Conservation (phyloP, 2,329 filamentous ascomycete species). For the Fonsecaea pedrosoi region DNA sequence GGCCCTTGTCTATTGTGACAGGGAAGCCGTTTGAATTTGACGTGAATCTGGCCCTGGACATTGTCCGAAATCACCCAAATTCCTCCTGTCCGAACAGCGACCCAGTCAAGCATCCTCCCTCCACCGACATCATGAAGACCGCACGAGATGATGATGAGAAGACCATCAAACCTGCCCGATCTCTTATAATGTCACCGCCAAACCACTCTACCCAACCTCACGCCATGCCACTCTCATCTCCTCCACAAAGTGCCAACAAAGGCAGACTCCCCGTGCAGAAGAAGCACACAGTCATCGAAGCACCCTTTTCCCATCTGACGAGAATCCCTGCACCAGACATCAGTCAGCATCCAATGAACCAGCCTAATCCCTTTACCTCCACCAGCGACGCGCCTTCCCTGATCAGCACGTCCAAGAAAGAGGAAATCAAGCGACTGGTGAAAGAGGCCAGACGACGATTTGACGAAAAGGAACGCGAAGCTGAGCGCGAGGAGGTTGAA, state of each 20-base stretch:
- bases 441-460: slow-evolving; percentile 16
- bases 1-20: slow-evolving; percentile 34
- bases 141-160: slow-evolving; percentile 25
- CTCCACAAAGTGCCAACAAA: background rate
- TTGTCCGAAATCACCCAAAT: slow-evolving; percentile 22
- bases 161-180: slow-evolving; percentile 17
- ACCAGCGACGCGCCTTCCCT: slow-evolving; percentile 33
- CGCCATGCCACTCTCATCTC: slow-evolving; percentile 9
- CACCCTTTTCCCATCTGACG: slow-evolving; percentile 28
- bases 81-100: slow-evolving; percentile 10
- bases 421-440: slow-evolving; percentile 33
- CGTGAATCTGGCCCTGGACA: slow-evolving; percentile 27
- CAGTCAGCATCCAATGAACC: slow-evolving; percentile 35
- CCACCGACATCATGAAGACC: slow-evolving; percentile 7
- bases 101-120: slow-evolving; percentile 12
- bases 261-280: background rate
- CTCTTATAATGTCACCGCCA: slow-evolving; percentile 13
- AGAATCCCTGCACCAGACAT: slow-evolving; percentile 34
- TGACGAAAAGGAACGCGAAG: slow-evolving; percentile 23
- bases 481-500: slow-evolving; percentile 21
- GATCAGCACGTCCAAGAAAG: slow-evolving; percentile 32
- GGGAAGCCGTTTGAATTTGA: slow-evolving; percentile 36
- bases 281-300: slow-evolving; percentile 18
- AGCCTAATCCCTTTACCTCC: slow-evolving; percentile 26
- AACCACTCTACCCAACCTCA: background rate